Conservation (phyloP, 2,329 filamentous ascomycete genomes). For the Anthostomella pinea region DNA sequence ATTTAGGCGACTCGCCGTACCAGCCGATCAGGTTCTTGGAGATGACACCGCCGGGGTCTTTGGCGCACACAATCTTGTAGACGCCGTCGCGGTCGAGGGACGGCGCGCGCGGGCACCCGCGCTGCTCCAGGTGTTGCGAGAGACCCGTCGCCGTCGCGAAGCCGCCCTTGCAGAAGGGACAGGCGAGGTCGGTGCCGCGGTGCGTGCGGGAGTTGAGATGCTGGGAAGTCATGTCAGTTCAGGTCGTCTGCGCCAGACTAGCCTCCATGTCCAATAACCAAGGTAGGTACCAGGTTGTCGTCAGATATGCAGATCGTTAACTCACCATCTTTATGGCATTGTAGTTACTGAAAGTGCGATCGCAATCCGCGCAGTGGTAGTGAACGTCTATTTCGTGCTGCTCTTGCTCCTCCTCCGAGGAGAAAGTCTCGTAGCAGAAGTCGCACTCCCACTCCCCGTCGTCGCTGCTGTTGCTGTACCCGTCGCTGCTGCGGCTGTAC, state of each 20-base stretch:
- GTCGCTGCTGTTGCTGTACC: slow-evolving; percentile 9
- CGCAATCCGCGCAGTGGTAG: slow-evolving; percentile 33
- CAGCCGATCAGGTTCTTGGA: slow-evolving; percentile 45
- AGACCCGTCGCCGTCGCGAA: slow-evolving; percentile 53
- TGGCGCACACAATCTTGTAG: slow-evolving; percentile 40
- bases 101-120: slow-evolving; percentile 46
- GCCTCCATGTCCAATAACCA: too few relatives aligned
- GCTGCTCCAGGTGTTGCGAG: slow-evolving; percentile 53
- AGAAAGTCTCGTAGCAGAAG: slow-evolving; percentile 23
- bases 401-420: slow-evolving; percentile 8
- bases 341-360: slow-evolving; percentile 29
- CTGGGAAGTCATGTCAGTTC: slow-evolving; percentile 33
- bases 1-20: slow-evolving; percentile 9
- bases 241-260: too few relatives aligned
- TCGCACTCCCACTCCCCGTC: slow-evolving; percentile 32
- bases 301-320: neutral
- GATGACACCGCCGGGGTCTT: slow-evolving; percentile 48
- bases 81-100: slow-evolving; percentile 41
- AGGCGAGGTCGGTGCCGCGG: slow-evolving; percentile 41
- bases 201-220: slow-evolving; percentile 55
- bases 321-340: slow-evolving; percentile 34
- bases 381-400: slow-evolving; percentile 32
- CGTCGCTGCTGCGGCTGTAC: too few relatives aligned
- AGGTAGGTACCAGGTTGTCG: neutral
- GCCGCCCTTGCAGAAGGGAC: slow-evolving; percentile 51